Percentiles rank a stretch among this genome's conserved stretches.
These are phyloP conservation scores for Jaltomata sinuosa DNA, from an alignment of 257 asterid species.

Conservation along the genomic window DNA sequence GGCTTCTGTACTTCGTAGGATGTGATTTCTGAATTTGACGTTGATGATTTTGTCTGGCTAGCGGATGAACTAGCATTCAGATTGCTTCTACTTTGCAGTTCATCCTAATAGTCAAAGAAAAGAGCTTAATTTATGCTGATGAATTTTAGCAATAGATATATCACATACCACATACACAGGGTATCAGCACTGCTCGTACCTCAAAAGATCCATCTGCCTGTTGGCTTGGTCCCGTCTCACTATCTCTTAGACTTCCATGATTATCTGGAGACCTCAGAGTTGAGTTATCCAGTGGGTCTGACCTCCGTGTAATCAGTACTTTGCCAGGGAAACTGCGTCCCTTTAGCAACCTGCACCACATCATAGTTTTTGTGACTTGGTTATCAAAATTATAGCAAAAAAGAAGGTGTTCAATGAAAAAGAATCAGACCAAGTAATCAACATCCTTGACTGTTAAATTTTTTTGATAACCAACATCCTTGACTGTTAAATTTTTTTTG, in stretches of 20 bases:
- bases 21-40: conserved; percentile 31
- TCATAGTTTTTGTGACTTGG: not conserved
- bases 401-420: not conserved
- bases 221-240: conserved; percentile 38
- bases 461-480: not conserved
- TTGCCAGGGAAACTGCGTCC: conserved; percentile 99
- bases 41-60: conserved; percentile 29
- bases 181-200: conserved; percentile 23
- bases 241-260: conserved; percentile 33
- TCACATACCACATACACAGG: not conserved
- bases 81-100: conserved; percentile 40
- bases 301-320: conserved; percentile 61
- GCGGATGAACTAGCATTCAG: conserved; percentile 41
- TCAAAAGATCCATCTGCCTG: conserved; percentile 37
- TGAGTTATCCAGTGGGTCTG: conserved; percentile 55
- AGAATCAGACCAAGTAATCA: not conserved
- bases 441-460: not conserved
- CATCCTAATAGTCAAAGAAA: conserved; percentile 44
- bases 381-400: not conserved
- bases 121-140: not conserved
- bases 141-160: not conserved
- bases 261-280: conserved; percentile 49
- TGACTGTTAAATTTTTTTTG: not conserved
- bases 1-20: conserved; percentile 50
- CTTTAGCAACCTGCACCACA: conserved; percentile 59